These are phyloP conservation scores for Perkinsus olseni DNA, from an alignment of 169 alveolate genomes.

Conservation along the genomic window DNA sequence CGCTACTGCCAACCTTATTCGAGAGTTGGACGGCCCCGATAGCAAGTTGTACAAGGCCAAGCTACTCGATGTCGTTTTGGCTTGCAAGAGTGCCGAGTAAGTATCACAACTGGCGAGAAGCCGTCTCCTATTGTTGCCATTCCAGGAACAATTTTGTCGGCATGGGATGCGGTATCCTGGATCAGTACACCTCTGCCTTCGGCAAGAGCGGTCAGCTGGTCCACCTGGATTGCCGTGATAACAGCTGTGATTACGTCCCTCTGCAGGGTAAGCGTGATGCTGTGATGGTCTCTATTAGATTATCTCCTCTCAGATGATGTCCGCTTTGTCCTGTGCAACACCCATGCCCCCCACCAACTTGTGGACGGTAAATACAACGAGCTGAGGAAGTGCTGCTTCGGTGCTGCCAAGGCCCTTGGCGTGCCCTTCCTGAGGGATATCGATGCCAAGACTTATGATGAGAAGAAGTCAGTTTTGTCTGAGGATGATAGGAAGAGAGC, in stretches of 20 bases:
- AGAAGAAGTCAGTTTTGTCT: neutral
- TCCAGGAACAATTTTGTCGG: neutral
- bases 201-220: neutral
- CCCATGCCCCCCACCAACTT: neutral
- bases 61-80: neutral
- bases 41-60: neutral
- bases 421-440: neutral
- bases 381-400: conserved; percentile 1
- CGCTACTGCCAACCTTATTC: neutral
- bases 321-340: neutral
- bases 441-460: neutral
- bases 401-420: neutral
- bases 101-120: neutral
- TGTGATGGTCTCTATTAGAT: neutral
- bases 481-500: neutral
- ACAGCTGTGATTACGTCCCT: neutral
- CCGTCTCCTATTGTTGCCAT: neutral
- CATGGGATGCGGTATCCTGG: conserved; percentile 8
- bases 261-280: neutral
- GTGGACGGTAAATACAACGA: conserved; percentile 7
- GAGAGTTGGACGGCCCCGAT: neutral
- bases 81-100: conserved; percentile 6
- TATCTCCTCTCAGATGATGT: neutral
- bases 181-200: neutral
- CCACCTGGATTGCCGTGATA: conserved; percentile 7